Evolutionary conservation across 441 rosid species (phyloP), one percentile per base, ranked within the genome.

Genomic region (Erodium texanum): DNA sequence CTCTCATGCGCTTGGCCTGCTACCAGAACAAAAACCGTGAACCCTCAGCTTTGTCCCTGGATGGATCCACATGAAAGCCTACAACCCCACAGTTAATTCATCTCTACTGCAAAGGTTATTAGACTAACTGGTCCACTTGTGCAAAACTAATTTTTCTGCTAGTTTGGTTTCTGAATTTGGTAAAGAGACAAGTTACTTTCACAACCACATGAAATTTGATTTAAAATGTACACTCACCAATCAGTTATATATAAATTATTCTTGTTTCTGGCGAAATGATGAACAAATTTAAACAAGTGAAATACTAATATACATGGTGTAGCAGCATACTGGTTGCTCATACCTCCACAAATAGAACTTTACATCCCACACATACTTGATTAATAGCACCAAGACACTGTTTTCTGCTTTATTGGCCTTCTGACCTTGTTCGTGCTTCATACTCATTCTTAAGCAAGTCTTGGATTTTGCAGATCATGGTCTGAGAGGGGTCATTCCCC

Each of bases 1-100:
- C 50, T 54, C 61, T 54, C 61, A 54, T 18, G 61, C 61, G 19
- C 61, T 54, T 54, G 11, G 61, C 23, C 61, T 54, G 61, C 61
- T 54, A 54, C 24, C 23, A 19, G 61, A 54, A 54, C 22, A 54
- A 54, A 7, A 54, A 43, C 50, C n/a, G 50, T 43, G n/a, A 11
- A 54, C n/a, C n/a, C n/a, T n/a, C n/a, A n/a, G n/a, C n/a, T n/a
- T n/a, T n/a, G n/a, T n/a, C n/a, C n/a, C n/a, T n/a, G n/a, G n/a
- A n/a, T n/a, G n/a, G n/a, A n/a, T n/a, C n/a, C n/a, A n/a, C 23
- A 18, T 18, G 20, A 52, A 18, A 52, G 20, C 59, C 59, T 54
- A 7, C 61, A 54, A 8, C 61, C 10, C 59, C 59, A 41, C 50
- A 41, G n/a, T 52, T 16, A 18, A 6, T 23, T 52, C 23, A 18